A percentile compares a stretch with the other conserved stretches of the same genome.
Evolutionary conservation across 106 monocot genomes (phyloP).

Genomic region (Dendrobium catenatum): DNA sequence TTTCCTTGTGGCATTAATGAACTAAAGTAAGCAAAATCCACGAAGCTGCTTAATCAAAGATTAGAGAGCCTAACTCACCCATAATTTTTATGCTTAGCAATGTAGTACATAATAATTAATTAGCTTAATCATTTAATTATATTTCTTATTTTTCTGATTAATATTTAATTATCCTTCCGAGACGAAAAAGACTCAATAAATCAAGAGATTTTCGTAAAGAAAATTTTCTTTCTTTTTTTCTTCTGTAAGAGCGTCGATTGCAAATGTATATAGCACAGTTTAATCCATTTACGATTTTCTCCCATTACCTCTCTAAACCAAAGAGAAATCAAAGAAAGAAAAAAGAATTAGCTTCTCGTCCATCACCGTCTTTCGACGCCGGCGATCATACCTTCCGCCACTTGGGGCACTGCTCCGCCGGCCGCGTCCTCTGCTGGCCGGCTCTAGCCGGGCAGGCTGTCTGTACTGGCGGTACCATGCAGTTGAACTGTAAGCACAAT

Average conservation of each 20-base stretch:
- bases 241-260: background rate
- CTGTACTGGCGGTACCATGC: conserved; percentile 54
- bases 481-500: conserved; percentile 62
- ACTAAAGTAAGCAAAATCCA: no score
- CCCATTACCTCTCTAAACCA: background rate
- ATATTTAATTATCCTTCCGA: no score
- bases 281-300: background rate
- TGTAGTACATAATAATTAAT: no score
- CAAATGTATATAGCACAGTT: background rate
- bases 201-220: no score
- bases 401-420: conserved; percentile 35
- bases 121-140: no score
- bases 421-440: conserved; percentile 39
- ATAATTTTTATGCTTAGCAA: no score
- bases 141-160: no score
- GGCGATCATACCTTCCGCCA: background rate
- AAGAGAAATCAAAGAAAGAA: background rate
- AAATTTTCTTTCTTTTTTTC: no score
- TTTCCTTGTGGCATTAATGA: no score
- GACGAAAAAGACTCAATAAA: no score
- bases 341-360: background rate
- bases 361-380: background rate
- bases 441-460: conserved; percentile 41
- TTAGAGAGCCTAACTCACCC: no score
- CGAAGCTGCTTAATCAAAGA: no score